These are phyloP conservation scores for Auricularia sp. DNA, from an alignment of 768 basidiomycete species.

Conservation along the genomic window DNA sequence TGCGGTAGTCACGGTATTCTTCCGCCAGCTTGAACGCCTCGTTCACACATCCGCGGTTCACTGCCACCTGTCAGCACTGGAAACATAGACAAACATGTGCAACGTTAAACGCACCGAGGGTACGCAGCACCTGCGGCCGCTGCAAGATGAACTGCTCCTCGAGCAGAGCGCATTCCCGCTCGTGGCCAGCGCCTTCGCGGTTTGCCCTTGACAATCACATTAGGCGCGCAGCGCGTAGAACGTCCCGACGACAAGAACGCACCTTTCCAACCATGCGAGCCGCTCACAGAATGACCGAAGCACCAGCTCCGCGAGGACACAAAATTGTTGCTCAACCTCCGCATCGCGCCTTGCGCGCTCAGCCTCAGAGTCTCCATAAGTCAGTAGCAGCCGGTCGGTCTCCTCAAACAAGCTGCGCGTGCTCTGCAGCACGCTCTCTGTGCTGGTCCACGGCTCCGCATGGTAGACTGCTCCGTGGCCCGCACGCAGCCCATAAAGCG, in stretches of 20 bases:
- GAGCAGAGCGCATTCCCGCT: constrained; percentile 49
- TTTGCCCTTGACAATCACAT: constrained; percentile 31
- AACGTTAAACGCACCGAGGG: constrained; percentile 45
- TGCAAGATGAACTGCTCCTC: constrained; percentile 59
- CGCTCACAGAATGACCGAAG: constrained; percentile 29
- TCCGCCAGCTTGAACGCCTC: constrained; percentile 80
- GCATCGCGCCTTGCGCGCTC: constrained; percentile 26
- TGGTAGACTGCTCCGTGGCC: constrained; percentile 25
- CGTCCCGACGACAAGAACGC: neutral
- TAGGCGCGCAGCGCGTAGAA: constrained; percentile 3
- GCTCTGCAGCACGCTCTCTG: constrained; percentile 53
- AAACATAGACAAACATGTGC: neutral
- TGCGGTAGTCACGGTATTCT: constrained; percentile 74
- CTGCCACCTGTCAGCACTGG: constrained; percentile 27
- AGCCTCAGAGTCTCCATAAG: constrained; percentile 13
- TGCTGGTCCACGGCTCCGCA: constrained; percentile 71
- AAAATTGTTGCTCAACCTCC: constrained; percentile 10
- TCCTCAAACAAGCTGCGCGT: constrained; percentile 62
- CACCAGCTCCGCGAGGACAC: constrained; percentile 4
- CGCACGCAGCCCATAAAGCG: constrained; percentile 73
- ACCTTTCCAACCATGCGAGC: constrained; percentile 32
- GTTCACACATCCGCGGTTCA: constrained; percentile 51
- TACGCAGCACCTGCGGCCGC: constrained; percentile 68
- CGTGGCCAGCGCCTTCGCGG: constrained; percentile 36
- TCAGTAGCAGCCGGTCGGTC: constrained; percentile 19